Percentiles rank a stretch among this genome's conserved stretches.
phyloP scores from a whole-genome alignment of 495 filamentous ascomycete species.

The Penicillium flavigenum region DNA sequence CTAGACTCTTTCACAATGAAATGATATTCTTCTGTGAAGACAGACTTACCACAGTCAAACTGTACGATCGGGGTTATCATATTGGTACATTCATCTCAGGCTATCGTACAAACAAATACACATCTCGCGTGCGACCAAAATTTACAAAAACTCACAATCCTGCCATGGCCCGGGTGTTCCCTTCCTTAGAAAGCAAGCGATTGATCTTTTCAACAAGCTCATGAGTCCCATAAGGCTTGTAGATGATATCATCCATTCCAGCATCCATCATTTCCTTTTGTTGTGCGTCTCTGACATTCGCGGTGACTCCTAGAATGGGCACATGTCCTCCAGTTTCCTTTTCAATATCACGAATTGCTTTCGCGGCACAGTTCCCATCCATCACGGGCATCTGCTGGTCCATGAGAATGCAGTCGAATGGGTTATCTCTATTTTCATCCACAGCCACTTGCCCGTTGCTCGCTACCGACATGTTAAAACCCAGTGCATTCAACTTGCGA shows the following conservation, averaged over 20 bases:
- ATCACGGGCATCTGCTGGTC: slow-evolving; percentile 86
- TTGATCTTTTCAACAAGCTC: slow-evolving; percentile 68
- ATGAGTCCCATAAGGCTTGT: slow-evolving; percentile 74
- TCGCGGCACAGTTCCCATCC: slow-evolving; percentile 71
- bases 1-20: not conserved
- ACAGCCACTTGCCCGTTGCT: slow-evolving; percentile 77
- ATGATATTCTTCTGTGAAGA: not conserved
- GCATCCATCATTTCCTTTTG: slow-evolving; percentile 60
- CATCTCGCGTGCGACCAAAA: not conserved
- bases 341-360: slow-evolving; percentile 64
- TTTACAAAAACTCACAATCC: not conserved
- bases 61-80: not conserved
- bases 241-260: slow-evolving; percentile 81
- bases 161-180: too few species aligned
- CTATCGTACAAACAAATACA: not conserved
- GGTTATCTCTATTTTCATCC: slow-evolving; percentile 36
- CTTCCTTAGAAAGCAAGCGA: slow-evolving; percentile 8
- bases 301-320: slow-evolving; percentile 77
- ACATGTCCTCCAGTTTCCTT: slow-evolving; percentile 50
- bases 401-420: slow-evolving; percentile 65
- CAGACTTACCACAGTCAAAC: not conserved
- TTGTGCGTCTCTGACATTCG: slow-evolving; percentile 70
- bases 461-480: slow-evolving; percentile 65
- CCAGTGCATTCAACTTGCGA: slow-evolving; percentile 60
- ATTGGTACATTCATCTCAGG: not conserved